These are phyloP conservation scores for Ceratocystis colombiana DNA, from an alignment of 2,329 filamentous ascomycete genomes.

Conservation along the genomic window DNA sequence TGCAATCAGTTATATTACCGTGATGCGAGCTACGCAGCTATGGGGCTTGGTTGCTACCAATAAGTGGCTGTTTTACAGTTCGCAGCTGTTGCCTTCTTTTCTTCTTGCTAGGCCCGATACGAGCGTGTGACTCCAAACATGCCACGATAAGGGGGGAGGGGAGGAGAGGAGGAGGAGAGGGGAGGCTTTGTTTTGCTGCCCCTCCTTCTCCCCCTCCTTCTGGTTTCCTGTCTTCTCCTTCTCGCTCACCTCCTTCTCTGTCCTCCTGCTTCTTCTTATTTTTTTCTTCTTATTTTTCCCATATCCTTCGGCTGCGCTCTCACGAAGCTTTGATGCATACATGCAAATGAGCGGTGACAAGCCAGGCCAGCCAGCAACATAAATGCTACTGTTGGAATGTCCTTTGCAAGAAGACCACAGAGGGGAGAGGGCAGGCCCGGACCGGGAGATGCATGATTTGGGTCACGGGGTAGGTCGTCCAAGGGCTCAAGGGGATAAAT, in stretches of 20 bases:
- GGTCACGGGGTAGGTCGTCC: background rate
- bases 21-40: background rate
- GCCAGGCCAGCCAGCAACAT: background rate
- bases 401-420: background rate
- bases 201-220: background rate
- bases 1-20: background rate
- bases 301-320: background rate
- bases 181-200: background rate
- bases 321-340: background rate
- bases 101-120: background rate
- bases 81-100: background rate
- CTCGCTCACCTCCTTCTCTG: background rate
- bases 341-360: slow-evolving; percentile 4
- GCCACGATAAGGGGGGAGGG: too few species aligned
- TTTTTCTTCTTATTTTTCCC: background rate
- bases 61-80: too few species aligned
- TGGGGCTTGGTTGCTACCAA: too few species aligned
- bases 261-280: background rate
- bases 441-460: slow-evolving; percentile 1
- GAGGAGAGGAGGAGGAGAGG: background rate
- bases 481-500: background rate
- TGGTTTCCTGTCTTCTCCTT: background rate
- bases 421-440: background rate
- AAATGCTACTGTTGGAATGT: background rate
- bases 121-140: background rate